A percentile compares a stretch with the other conserved stretches of the same genome.
phyloP scores from a whole-genome alignment of 2,329 filamentous ascomycete genomes.

The Talaromyces islandicus region DNA sequence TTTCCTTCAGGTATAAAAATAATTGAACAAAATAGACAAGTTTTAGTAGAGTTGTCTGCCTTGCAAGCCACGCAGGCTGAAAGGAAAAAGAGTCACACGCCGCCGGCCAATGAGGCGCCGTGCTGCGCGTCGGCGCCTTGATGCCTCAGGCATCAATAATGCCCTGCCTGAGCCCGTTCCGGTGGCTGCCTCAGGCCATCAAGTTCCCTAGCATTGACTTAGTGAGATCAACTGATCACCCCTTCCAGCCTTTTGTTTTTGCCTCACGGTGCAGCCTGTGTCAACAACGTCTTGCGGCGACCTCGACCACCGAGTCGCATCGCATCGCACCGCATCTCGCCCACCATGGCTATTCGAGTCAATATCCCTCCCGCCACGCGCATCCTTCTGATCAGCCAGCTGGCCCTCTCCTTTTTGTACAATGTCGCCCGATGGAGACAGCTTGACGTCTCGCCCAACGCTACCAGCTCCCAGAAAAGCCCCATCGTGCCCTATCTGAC shows the following conservation, averaged over 20 bases:
- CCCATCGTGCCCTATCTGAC: conserved; percentile 81
- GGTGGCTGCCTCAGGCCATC: background rate
- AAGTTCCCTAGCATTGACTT: too few relatives aligned
- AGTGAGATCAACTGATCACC: background rate
- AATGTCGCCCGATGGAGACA: conserved; percentile 58
- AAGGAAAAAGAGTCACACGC: background rate
- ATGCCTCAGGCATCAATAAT: too few relatives aligned
- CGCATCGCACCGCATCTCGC: conserved; percentile 10
- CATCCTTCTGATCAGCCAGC: conserved; percentile 66
- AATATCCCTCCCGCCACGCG: conserved; percentile 92
- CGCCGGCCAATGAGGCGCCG: background rate
- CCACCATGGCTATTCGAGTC: conserved; percentile 70
- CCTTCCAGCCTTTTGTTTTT: background rate
- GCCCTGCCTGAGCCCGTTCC: background rate
- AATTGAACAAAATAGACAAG: background rate
- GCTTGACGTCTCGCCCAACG: conserved; percentile 59
- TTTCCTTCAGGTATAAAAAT: too few relatives aligned
- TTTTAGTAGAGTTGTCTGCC: background rate
- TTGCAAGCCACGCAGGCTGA: background rate
- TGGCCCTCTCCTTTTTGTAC: conserved; percentile 69
- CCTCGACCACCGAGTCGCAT: conserved; percentile 4
- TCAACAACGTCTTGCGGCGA: background rate
- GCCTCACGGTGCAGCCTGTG: background rate
- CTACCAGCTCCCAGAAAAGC: conserved; percentile 23
- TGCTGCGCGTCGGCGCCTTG: too few relatives aligned